These are phyloP conservation scores for Eucalyptus virginea DNA, from an alignment of 345 rosid genomes.

Conservation along the genomic window DNA sequence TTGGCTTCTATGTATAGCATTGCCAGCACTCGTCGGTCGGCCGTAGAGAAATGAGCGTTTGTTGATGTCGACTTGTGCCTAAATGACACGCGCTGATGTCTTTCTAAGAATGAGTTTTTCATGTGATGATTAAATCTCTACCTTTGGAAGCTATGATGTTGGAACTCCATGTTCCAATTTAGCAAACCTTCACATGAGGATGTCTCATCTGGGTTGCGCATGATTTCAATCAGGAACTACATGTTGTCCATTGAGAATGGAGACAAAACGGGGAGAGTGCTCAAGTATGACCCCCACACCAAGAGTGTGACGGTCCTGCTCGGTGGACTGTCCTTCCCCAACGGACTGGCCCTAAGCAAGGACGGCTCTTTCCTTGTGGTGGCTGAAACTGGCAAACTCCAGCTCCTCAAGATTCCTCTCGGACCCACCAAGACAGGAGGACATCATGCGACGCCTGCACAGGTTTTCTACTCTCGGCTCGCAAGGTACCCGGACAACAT, in stretches of 20 bases:
- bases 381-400: slow-evolving; percentile 9
- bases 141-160: neutral
- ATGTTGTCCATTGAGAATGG: neutral
- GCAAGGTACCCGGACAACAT: slow-evolving; percentile 28
- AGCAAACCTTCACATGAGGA: neutral
- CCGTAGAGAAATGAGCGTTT: neutral
- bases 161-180: neutral
- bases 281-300: slow-evolving; percentile 19
- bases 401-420: slow-evolving; percentile 6
- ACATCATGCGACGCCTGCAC: neutral
- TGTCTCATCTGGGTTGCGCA: neutral
- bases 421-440: neutral
- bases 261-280: slow-evolving; percentile 31
- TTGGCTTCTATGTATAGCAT: neutral
- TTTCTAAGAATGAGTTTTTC: neutral
- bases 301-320: slow-evolving; percentile 11
- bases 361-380: slow-evolving; percentile 26
- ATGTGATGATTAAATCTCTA: neutral
- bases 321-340: slow-evolving; percentile 21
- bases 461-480: slow-evolving; percentile 3
- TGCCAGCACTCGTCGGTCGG: neutral
- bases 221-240: slow-evolving; percentile 4
- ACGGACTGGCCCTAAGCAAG: slow-evolving; percentile 37
- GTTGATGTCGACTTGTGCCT: neutral
- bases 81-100: neutral